A percentile compares a stretch with the other conserved stretches of the same genome.
Conservation (phyloP, 805 yeast genomes). For the Yamadazyma sp. region DNA sequence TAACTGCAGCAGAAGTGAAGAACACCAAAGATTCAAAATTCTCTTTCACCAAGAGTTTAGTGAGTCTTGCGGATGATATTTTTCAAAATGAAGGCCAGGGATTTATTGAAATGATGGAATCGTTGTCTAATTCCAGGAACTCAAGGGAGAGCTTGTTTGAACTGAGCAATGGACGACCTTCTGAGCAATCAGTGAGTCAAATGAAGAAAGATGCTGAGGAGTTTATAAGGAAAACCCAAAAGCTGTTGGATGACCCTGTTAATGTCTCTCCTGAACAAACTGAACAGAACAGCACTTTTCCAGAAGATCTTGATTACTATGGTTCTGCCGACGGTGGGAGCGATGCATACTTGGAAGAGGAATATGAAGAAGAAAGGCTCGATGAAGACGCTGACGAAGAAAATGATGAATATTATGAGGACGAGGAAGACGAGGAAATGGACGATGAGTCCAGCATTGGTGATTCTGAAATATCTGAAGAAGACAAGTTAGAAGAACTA, state of each 20-base stretch:
- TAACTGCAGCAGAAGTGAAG: neutral
- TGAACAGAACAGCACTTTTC: conserved; percentile 8
- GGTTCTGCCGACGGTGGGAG: conserved; percentile 9
- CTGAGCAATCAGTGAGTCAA: conserved; percentile 4
- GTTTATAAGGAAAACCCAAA: conserved; percentile 5
- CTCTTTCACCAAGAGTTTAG: conserved; percentile 10
- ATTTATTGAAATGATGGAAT: conserved; percentile 78
- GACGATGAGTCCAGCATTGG: conserved; percentile 38
- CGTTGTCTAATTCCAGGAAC: conserved; percentile 54
- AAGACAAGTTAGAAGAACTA: conserved; percentile 71
- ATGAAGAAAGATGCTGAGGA: conserved; percentile 12
- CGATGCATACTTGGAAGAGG: conserved; percentile 13
- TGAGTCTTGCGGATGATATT: conserved; percentile 70
- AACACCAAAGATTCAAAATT: neutral
- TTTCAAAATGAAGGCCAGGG: conserved; percentile 75
- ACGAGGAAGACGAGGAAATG: conserved; percentile 43
- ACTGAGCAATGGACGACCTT: neutral
- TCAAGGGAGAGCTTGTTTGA: conserved; percentile 25
- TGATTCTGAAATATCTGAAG: conserved; percentile 46
- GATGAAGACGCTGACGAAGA: conserved; percentile 28
- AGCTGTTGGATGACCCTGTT: conserved; percentile 1
- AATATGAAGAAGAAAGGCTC: conserved; percentile 26
- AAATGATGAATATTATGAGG: conserved; percentile 37
- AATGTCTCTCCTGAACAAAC: neutral
- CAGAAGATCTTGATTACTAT: conserved; percentile 7